Conservation (phyloP, 2,329 filamentous ascomycete genomes). For the Microdochium paspali region DNA sequence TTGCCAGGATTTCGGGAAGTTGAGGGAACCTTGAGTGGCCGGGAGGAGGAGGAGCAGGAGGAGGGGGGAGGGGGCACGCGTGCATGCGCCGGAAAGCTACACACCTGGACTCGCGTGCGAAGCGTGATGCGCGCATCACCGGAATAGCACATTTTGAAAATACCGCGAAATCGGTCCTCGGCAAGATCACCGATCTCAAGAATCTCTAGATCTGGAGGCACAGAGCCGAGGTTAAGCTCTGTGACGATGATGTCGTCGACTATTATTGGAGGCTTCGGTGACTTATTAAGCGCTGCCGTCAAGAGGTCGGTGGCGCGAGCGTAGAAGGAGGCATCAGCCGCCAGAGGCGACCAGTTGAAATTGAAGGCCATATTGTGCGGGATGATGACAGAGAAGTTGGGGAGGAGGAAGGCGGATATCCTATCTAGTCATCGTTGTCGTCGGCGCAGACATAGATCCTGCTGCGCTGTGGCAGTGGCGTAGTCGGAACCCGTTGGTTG, state of each 20-base stretch:
- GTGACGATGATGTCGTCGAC: slow-evolving; percentile 98
- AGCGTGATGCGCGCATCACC: slow-evolving; percentile 93
- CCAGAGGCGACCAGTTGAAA: slow-evolving; percentile 99
- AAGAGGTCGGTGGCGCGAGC: slow-evolving; percentile 87
- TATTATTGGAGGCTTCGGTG: slow-evolving; percentile 94
- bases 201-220: slow-evolving; percentile 92
- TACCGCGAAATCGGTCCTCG: slow-evolving; percentile 92
- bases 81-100: slow-evolving; percentile 18
- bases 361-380: slow-evolving; percentile 89
- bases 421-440: not conserved
- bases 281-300: slow-evolving; percentile 93
- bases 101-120: slow-evolving; percentile 86
- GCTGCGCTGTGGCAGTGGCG: not conserved
- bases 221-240: slow-evolving; percentile 91
- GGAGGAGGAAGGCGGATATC: slow-evolving; percentile 1
- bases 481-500: not conserved
- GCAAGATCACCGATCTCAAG: slow-evolving; percentile 95
- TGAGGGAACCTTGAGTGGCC: not conserved
- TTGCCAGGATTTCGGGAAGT: not conserved
- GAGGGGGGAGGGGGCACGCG: no score
- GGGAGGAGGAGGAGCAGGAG: no score
- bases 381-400: slow-evolving; percentile 8
- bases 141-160: slow-evolving; percentile 98
- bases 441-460: not conserved
- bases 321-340: slow-evolving; percentile 88